Evolutionary conservation across 352 stramenopile species (phyloP), one percentile per base, ranked within the genome.

Genomic region (Phytophthora sojae): DNA sequence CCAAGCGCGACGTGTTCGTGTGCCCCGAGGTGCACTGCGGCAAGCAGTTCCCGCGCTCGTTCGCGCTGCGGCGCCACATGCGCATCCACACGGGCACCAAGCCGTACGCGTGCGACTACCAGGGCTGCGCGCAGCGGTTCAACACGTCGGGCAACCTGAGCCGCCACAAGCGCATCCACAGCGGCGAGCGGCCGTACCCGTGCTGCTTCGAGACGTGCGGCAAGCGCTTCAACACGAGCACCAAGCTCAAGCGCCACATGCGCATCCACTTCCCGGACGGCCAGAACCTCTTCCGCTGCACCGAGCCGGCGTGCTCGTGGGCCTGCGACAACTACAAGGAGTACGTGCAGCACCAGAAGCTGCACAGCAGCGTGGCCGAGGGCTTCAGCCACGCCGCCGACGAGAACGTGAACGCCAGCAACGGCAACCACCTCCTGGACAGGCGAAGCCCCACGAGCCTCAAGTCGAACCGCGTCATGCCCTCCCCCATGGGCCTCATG

Each of bases 171-270:
- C 88, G 89, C 70, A 96, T 95, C 69, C 89, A 96, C 74, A 94
- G 81, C 49, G 89, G 89, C 52, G 89, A 94, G 63, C 79, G 88
- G 4, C 89, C 89, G 35, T 96, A 95, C 69, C 84, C 85, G 39
- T 96, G 89, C 49, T 83, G 85, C 52, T 92, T 92, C 42, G 69
- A 85, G 14, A 90, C 68, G 8, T 96, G 89, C 73, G 85, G 81
- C 68, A 96, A 96, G 71, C 80, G 83, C 42, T 96, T 96, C 66
- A 95, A 94, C 72, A 96, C 88, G 25, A 95, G 87, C 74, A 95
- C 88, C n/a, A 96, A 96, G 74, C 81, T 96, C 47, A 94, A 95
- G 77, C 80, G 89, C 15, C 89, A 96, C 75, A 93, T 95, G 86
- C 88, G 88, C 60, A 94, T 93, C 66, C 89, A 96, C 65, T 96